A percentile compares a stretch with the other conserved stretches of the same genome.
Evolutionary conservation across 1,284 basidiomycete genomes (phyloP).

Genomic region (Tylopilus sp.): DNA sequence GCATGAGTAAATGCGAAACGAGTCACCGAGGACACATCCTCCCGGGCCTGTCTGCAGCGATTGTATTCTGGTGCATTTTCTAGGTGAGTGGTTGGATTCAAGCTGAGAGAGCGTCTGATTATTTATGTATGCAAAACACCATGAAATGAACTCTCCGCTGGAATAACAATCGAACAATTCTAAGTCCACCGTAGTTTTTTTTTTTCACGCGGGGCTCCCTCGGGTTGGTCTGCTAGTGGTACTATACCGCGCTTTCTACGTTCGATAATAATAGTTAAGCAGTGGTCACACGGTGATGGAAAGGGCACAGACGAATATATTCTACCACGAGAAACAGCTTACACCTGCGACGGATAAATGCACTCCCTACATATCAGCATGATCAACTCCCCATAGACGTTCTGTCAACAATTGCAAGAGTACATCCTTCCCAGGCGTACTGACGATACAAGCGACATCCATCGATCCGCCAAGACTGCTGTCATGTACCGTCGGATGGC

Average conservation of each 20-base stretch:
- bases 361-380: background rate
- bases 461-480: constrained; percentile 21
- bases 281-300: background rate
- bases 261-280: too few relatives aligned
- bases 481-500: constrained; percentile 16
- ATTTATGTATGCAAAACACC: background rate
- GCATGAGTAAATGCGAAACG: background rate
- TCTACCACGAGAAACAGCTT: background rate
- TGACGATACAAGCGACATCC: constrained; percentile 51
- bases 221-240: background rate
- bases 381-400: constrained; percentile 52
- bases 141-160: background rate
- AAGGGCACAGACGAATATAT: background rate
- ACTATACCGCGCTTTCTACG: too few relatives aligned
- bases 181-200: background rate
- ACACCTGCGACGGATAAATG: background rate
- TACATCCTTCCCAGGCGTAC: constrained; percentile 53
- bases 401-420: constrained; percentile 48
- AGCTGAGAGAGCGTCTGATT: background rate
- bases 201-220: background rate
- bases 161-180: background rate
- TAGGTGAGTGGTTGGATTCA: background rate
- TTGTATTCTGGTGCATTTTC: constrained; percentile 3
- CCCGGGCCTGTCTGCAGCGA: constrained; percentile 7
- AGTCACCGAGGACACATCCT: background rate